Evolutionary conservation across 2,329 filamentous ascomycete species (phyloP), one percentile per base, ranked within the genome.

Genomic region (Fusarium sp.): DNA sequence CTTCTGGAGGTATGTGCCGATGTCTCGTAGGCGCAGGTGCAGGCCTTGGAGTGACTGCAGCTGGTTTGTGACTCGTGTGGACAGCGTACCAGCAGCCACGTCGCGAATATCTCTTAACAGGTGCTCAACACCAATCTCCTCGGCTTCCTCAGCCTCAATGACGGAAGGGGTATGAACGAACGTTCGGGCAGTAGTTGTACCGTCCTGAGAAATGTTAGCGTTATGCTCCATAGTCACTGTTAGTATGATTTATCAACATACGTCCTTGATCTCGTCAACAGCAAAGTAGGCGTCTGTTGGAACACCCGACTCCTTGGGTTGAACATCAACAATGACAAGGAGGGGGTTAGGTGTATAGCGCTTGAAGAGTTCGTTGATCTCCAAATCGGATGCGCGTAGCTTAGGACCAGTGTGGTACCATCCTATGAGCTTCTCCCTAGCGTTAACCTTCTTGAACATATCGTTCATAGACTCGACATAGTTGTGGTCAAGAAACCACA

Each of bases 401-500:
- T 98, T 99, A 39, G 96, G 96, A 41, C 96, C 96, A 20, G 96
- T 97, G 82, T 99, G 96, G 82, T 99, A 99, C 96, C 96, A 99
- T 77, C 96, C 96, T 86, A 99, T 96, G 79, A 99, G 87, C 89
- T 98, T 98, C 84, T 99, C 96, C 69, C 93, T 87, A 65, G 96
- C 96, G 84, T 99, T 99, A 86, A 99, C 94, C 84, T 98, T 98
- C 86, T 99, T 99, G 88, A 99, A 99, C 96, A 99, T 99, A 81
- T 98, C 96, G 83, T 96, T 97, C 96, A 99, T 99, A 74, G 91
- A 93, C 82, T 99, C 96, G 80, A 99, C 92, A 77, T 97, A 99
- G 87, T 98, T 98, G 87, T 99, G 96, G 80, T 99, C 96, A 70
- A 99, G 83, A 79, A 98, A 99, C 96, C 96, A 99, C 78, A 99